These are phyloP conservation scores for Quercus mongolica DNA, from an alignment of 306 rosid species.

Conservation along the genomic window DNA sequence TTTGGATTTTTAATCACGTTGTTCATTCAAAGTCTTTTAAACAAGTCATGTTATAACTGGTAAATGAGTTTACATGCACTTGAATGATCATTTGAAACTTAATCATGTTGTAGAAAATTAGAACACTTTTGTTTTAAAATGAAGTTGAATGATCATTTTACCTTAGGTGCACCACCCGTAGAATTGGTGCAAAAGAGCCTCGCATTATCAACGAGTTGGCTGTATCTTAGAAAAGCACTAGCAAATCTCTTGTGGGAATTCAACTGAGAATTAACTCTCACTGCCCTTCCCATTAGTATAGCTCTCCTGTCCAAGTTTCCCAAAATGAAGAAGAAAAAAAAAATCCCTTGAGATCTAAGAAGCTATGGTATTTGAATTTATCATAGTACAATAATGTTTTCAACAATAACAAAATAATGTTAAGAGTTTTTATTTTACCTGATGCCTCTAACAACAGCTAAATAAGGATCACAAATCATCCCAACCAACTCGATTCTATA, in stretches of 20 bases:
- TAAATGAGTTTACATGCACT: no score
- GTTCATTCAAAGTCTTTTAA: no score
- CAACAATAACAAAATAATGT: no score
- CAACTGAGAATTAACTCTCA: conserved; percentile 82
- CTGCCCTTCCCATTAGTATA: conserved; percentile 75
- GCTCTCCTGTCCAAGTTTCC: conserved; percentile 62
- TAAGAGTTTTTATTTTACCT: conserved; percentile 33
- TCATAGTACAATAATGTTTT: no score
- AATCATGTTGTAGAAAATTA: no score
- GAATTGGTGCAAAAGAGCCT: conserved; percentile 62
- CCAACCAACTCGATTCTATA: conserved; percentile 92
- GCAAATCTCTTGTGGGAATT: conserved; percentile 96
- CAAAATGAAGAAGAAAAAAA: no score
- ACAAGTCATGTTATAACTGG: no score
- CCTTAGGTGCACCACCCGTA: conserved; percentile 62
- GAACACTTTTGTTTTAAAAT: neutral
- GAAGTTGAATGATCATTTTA: conserved; percentile 6
- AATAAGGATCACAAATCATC: conserved; percentile 86
- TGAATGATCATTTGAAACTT: no score
- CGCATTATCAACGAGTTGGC: conserved; percentile 79
- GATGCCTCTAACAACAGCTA: conserved; percentile 91
- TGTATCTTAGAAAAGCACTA: conserved; percentile 58
- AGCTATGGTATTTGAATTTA: no score
- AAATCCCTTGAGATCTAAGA: no score
- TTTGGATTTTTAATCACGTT: no score